A percentile compares a stretch with the other conserved stretches of the same genome.
Conservation (phyloP, 805 yeast species). For the Cephaloascus fragrans region DNA sequence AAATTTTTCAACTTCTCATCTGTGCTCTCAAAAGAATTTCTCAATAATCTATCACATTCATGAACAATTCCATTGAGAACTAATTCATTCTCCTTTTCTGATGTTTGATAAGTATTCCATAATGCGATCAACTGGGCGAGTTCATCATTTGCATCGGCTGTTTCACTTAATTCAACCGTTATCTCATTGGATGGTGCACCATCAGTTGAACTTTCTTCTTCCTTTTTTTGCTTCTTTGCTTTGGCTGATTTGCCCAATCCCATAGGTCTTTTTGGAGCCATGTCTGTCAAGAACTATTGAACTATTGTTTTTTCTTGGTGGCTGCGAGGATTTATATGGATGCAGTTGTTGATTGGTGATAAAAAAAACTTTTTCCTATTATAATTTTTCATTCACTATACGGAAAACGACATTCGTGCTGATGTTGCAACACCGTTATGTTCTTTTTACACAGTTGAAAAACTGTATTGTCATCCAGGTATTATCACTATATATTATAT, state of each 20-base stretch:
- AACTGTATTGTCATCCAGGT: too few relatives aligned
- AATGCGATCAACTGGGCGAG: constrained; percentile 66
- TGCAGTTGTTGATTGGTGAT: too few relatives aligned
- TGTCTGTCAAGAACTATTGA: too few relatives aligned
- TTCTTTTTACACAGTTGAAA: too few relatives aligned
- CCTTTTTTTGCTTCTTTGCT: constrained; percentile 30
- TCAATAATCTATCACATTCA: constrained; percentile 75
- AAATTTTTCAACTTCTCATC: constrained; percentile 7
- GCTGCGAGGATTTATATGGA: too few relatives aligned
- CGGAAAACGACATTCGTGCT: too few relatives aligned
- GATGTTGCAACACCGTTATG: too few relatives aligned
- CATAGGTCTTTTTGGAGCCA: constrained; percentile 54
- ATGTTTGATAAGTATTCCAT: constrained; percentile 51
- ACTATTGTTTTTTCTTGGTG: too few relatives aligned
- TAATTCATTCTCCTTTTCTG: constrained; percentile 53
- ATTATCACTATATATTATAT: too few relatives aligned
- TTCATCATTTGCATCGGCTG: constrained; percentile 69
- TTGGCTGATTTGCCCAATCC: constrained; percentile 56
- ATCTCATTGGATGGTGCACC: constrained; percentile 13
- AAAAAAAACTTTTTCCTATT: too few relatives aligned
- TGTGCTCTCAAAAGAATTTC: constrained; percentile 22
- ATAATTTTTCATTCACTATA: too few relatives aligned
- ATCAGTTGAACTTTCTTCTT: constrained; percentile 9
- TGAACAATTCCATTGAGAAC: constrained; percentile 80
- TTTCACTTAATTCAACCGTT: constrained; percentile 59